Base-by-base conservation (phyloP, 306 rosid genomes). In the Ammopiptanthus mongolicus region DNA sequence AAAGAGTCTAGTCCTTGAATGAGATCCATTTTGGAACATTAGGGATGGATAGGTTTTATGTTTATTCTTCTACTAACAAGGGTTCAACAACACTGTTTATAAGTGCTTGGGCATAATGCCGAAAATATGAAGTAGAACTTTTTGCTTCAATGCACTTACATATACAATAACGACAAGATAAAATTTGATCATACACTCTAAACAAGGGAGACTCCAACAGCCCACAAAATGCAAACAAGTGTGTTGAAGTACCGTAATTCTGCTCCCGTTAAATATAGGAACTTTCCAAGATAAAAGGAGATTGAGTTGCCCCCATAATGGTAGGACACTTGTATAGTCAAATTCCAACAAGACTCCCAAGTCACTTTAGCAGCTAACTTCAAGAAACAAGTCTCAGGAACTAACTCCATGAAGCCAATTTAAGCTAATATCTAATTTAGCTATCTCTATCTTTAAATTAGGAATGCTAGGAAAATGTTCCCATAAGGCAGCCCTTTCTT, bases 401-500 rank as follows among this genome's bases (percentile, higher is more conserved):
- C 65, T 71, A 77, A 48, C 74, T 53, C 78, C 57, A 48, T 5
- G 57, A 67, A 84, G 85, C 85, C 85, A 84, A 48, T 57, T 13
- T 21, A 86, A 61, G 82, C 64, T 70, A 41, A 47, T 5, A 19
- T 83, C 87, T 5, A 44, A 75, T 23, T 33, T 5, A 63, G 78
- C 18, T 31, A 37, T 56, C 77, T 65, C 74, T 51, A 83, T 47
- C 34, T 29, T 83, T 10, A 84, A 17, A 4, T 51, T 37, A 19
- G 34, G n/a, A 75, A 37, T 52, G 58, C 5, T n/a, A 1, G 48
- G 42, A 59, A 58, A 52, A 6, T 8, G 12, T 78, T 65, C 78
- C 84, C 81, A 86, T 8, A 65, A 52, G 1, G 21, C 21, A 63
- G 75, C 87, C 6, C 31, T 78, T 72, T 83, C 87, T 36, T 86